These are phyloP conservation scores for Pecoramyces ruminantium DNA, from an alignment of 192 early-diverging fungal genomes.

Conservation along the genomic window DNA sequence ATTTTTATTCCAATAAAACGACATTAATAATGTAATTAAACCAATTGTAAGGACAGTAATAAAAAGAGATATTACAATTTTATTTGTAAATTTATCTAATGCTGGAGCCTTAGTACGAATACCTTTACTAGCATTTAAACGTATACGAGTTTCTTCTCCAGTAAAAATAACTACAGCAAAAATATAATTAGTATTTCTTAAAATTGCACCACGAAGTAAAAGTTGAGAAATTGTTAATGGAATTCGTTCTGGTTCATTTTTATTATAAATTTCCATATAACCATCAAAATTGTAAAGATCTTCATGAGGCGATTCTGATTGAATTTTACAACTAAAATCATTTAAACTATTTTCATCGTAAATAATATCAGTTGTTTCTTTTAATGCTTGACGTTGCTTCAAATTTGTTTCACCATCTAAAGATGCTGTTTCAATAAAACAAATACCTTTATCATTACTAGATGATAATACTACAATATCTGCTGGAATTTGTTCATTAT, in stretches of 20 bases:
- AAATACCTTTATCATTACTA: slow-evolving; percentile 50
- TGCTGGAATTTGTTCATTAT: slow-evolving; percentile 67
- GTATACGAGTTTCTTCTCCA: slow-evolving; percentile 33
- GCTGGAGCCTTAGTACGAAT: slow-evolving; percentile 14
- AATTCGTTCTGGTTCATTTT: slow-evolving; percentile 8
- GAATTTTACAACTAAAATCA: slow-evolving; percentile 31
- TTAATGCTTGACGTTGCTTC: slow-evolving; percentile 61
- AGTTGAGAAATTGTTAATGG: slow-evolving; percentile 65
- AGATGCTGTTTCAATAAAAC: slow-evolving; percentile 72
- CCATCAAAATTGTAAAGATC: slow-evolving; percentile 77
- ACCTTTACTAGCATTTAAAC: slow-evolving; percentile 18
- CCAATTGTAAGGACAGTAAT: slow-evolving; percentile 9
- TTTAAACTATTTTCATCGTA: slow-evolving; percentile 23
- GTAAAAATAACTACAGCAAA: slow-evolving; percentile 50
- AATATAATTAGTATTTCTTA: slow-evolving; percentile 65
- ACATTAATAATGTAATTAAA: slow-evolving; percentile 1
- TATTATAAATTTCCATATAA: slow-evolving; percentile 37
- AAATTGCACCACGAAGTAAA: slow-evolving; percentile 65
- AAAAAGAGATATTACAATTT: slow-evolving; percentile 16
- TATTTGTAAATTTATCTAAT: slow-evolving; percentile 18
- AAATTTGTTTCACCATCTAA: slow-evolving; percentile 83
- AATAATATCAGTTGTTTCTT: slow-evolving; percentile 29
- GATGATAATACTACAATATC: slow-evolving; percentile 59
- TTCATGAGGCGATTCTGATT: slow-evolving; percentile 55
- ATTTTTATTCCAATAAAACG: slow-evolving; percentile 12